Evolutionary conservation across 257 asterid species (phyloP), one percentile per base, ranked within the genome.

Genomic region (Solanum tarijense): DNA sequence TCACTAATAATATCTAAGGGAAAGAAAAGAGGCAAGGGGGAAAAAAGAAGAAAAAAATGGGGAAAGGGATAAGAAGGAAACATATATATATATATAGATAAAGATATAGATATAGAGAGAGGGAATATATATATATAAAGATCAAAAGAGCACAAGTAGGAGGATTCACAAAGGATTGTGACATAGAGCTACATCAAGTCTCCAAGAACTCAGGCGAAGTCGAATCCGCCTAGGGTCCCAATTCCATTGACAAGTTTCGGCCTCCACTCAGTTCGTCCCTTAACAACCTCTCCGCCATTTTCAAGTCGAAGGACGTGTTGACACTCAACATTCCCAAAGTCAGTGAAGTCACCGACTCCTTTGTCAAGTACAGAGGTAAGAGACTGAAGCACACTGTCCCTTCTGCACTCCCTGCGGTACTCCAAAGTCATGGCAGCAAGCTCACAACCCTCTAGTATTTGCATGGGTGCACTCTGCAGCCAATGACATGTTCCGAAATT

Each of bases 371-470:
- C 93, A 27, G 98, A 94, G 32, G 98, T 92, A 41, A 96, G 98
- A 89, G 99, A 97, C 92, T 97, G 95, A 90, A 97, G 92, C 87
- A 95, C 94, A 35, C 98, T 94, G 98, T 97, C 99, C 94, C 93
- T 97, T 93, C 91, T 92, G 91, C 99, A 97, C 89, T 97, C 99
- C 94, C 99, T 95, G 87, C 98, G 89, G 88, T 96, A 97, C 90
- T 97, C 99, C 39, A 97, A 88, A 21, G 97, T 96, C 96, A 96
- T 89, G 38, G 96, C 93, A 38, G 93, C 93, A 18, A 97, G 95
- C 93, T 97, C 99, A 9, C 95, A 97, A 72, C 93, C 93, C 93
- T 96, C 99, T 92, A 97, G 58, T 69, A 97, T 88, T 20, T 94
- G 91, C 25, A 90, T 87, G 25, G 99, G 99, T 87, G 95, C 98